These are phyloP conservation scores for Epicoccum nigrum DNA, from an alignment of 2,329 filamentous ascomycete genomes.

Conservation along the genomic window DNA sequence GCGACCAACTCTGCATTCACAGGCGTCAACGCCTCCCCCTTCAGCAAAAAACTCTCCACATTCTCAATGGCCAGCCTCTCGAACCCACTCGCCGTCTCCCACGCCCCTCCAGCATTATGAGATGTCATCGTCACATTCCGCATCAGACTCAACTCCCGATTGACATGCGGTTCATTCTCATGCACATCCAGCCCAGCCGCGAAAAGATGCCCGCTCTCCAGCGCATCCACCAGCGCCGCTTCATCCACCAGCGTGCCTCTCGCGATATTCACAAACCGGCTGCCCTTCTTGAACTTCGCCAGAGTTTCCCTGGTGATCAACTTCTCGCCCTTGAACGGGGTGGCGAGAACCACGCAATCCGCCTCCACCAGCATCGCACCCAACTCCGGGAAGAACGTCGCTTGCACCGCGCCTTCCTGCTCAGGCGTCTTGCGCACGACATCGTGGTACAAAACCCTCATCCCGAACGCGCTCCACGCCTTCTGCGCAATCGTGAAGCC, in stretches of 20 bases:
- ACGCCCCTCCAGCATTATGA: slow-evolving; percentile 70
- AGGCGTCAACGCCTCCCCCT: background rate
- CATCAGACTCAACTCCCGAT: slow-evolving; percentile 49
- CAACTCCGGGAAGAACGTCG: too few relatives aligned
- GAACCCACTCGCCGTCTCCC: slow-evolving; percentile 68
- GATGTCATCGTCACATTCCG: slow-evolving; percentile 64
- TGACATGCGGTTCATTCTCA: background rate
- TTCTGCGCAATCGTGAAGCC: background rate
- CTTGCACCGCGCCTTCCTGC: background rate
- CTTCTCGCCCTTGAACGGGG: background rate
- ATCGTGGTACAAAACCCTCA: background rate
- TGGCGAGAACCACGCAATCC: background rate
- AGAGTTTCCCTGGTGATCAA: background rate
- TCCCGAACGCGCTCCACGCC: background rate
- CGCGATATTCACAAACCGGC: background rate
- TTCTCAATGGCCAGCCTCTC: slow-evolving; percentile 72
- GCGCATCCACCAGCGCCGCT: background rate
- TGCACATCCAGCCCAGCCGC: background rate
- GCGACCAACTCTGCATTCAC: background rate
- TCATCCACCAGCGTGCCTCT: background rate
- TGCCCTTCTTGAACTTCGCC: background rate
- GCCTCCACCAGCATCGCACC: background rate
- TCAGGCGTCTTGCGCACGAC: background rate
- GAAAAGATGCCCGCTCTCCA: background rate
- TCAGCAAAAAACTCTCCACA: slow-evolving; percentile 7